phyloP scores from a whole-genome alignment of 805 yeast genomes.

The Cyberlindnera maclurae region DNA sequence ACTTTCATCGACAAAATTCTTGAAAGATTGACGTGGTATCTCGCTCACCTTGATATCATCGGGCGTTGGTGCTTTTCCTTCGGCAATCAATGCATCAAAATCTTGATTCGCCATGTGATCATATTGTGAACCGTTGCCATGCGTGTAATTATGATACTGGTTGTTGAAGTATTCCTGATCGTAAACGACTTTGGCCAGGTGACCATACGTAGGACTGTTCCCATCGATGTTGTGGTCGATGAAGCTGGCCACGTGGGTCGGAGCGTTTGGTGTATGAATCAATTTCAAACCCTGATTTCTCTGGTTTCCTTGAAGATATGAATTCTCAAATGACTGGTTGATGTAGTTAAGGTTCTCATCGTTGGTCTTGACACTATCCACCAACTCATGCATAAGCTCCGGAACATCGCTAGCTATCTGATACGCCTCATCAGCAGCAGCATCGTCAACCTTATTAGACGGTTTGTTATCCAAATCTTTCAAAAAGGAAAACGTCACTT shows the following conservation, averaged over 20 bases:
- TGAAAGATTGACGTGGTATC: not conserved
- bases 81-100: not conserved
- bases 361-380: slow-evolving; percentile 4
- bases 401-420: slow-evolving; percentile 5
- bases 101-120: too few relatives aligned
- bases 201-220: not conserved
- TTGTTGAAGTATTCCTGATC: slow-evolving; percentile 1
- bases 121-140: not conserved
- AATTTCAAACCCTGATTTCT: slow-evolving; percentile 1
- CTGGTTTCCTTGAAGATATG: slow-evolving; percentile 1
- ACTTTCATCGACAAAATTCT: not conserved
- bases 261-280: not conserved
- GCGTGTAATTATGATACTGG: not conserved
- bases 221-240: not conserved
- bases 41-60: not conserved
- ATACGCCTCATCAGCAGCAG: not conserved
- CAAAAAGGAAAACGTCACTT: slow-evolving; percentile 6
- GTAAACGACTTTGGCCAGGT: not conserved
- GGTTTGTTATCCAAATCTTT: slow-evolving; percentile 1
- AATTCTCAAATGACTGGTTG: not conserved
- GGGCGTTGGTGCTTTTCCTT: not conserved
- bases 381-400: slow-evolving; percentile 9
- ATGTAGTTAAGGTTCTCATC: slow-evolving; percentile 12
- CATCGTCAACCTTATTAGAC: not conserved
- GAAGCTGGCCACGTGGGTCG: not conserved